Evolutionary conservation across 495 filamentous ascomycete species (phyloP).

Genomic region (Xylaria scruposa): DNA sequence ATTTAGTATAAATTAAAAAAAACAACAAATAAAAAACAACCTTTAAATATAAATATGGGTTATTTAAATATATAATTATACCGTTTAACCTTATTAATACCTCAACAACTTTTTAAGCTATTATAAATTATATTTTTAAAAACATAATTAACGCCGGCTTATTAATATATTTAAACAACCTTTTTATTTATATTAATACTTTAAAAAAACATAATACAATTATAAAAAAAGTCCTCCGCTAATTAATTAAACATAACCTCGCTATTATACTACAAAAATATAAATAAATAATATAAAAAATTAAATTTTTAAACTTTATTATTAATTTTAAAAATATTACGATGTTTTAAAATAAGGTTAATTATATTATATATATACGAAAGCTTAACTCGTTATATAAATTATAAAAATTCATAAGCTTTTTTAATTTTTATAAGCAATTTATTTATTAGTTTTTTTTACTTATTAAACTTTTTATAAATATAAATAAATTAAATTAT

Average conservation of each 20-base stretch:
- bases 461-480: too few relatives aligned
- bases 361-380: background rate
- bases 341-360: background rate
- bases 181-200: background rate
- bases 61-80: constrained; percentile 4
- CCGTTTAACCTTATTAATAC: background rate
- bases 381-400: too few relatives aligned
- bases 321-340: background rate
- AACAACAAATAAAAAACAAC: background rate
- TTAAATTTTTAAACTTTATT: background rate
- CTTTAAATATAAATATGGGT: background rate
- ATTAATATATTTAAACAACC: background rate
- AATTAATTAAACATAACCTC: background rate
- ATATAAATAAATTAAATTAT: background rate
- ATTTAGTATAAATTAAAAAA: constrained; percentile 3
- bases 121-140: constrained; percentile 4
- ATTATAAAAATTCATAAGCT: too few relatives aligned
- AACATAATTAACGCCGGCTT: background rate
- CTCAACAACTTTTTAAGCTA: background rate
- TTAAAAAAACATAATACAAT: background rate
- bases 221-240: background rate
- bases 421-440: too few relatives aligned
- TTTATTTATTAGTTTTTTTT: too few relatives aligned
- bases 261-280: background rate
- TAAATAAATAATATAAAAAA: background rate